Evolutionary conservation across 2,329 filamentous ascomycete species (phyloP).

Genomic region (Pseudogymnoascus sp.): DNA sequence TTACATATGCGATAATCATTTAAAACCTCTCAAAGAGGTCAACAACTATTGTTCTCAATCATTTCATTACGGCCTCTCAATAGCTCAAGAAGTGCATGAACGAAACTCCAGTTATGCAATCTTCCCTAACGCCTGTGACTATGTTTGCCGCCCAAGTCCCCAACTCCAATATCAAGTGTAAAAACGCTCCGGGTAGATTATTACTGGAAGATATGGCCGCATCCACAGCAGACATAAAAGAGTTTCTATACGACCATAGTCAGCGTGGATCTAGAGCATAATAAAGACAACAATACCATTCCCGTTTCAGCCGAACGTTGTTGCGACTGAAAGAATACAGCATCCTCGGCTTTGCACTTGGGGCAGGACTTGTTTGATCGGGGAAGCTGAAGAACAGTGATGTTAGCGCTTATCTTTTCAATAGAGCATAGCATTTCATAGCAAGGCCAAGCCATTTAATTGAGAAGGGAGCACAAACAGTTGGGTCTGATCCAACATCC

Average conservation of each 20-base stretch:
- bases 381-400: slow-evolving; percentile 63
- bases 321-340: slow-evolving; percentile 98
- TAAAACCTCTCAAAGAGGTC: background rate
- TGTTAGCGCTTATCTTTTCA: background rate
- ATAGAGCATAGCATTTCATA: slow-evolving; percentile 33
- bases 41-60: slow-evolving; percentile 7
- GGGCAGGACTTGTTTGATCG: slow-evolving; percentile 82
- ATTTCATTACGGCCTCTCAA: background rate
- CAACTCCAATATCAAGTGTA: slow-evolving; percentile 1
- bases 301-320: slow-evolving; percentile 94
- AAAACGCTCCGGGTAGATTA: background rate
- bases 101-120: slow-evolving; percentile 3
- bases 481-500: slow-evolving; percentile 95
- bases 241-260: slow-evolving; percentile 57
- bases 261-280: background rate
- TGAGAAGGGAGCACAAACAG: slow-evolving; percentile 67
- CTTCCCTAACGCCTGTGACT: slow-evolving; percentile 1
- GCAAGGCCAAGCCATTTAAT: slow-evolving; percentile 37
- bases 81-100: slow-evolving; percentile 1
- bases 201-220: slow-evolving; percentile 76
- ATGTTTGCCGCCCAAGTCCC: background rate
- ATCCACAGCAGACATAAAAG: slow-evolving; percentile 90
- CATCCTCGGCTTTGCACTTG: slow-evolving; percentile 76
- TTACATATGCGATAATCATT: slow-evolving; percentile 7
- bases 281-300: slow-evolving; percentile 66